A percentile compares a stretch with the other conserved stretches of the same genome.
phyloP scores from a whole-genome alignment of 129 eudicot genomes.

The sunflower (Helianthus annuus) region HanXRQr2.0-SUNRISE NC_035446.2:129870767-129871266 shows the following conservation, averaged over 20 bases:
- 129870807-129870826: conserved; percentile 70
- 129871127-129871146: conserved; percentile 67
- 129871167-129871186: background rate
- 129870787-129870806: background rate
- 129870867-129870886: conserved; percentile 86
- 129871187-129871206: background rate
- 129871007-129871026: conserved; percentile 38
- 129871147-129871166: conserved; percentile 56
- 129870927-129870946: background rate
- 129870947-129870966: background rate
- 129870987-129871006: conserved; percentile 56
- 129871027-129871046: conserved; percentile 43
- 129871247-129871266: conserved; percentile 77
- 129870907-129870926: conserved; percentile 26
- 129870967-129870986: background rate
- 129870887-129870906: conserved; percentile 52
- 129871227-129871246: conserved; percentile 65
- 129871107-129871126: conserved; percentile 93
- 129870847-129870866: conserved; percentile 52
- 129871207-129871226: background rate
- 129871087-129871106: conserved; percentile 59
- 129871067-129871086: conserved; percentile 35
- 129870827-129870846: conserved; percentile 57
- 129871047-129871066: conserved; percentile 70
- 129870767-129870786: background rate